phyloP scores from a whole-genome alignment of 2,329 filamentous ascomycete genomes.

The Cladophialophora chaetospira region DNA sequence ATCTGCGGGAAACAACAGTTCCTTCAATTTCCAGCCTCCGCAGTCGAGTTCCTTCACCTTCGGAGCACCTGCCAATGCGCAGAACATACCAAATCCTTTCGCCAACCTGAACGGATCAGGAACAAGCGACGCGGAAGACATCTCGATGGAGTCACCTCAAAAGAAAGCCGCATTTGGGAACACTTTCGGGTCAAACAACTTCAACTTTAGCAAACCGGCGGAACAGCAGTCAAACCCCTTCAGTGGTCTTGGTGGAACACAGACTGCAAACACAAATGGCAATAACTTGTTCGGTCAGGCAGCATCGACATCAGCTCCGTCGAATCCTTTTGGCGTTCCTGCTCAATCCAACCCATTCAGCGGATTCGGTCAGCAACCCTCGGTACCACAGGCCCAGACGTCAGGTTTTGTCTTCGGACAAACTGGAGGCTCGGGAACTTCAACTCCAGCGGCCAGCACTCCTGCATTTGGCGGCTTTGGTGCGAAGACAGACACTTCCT shows the following conservation, averaged over 20 bases:
- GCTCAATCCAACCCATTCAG: conserved; percentile 24
- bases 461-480: conserved; percentile 19
- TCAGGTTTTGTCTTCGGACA: too few relatives aligned
- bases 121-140: conserved; percentile 18
- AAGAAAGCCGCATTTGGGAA: conserved; percentile 24
- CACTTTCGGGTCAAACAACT: conserved; percentile 23
- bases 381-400: conserved; percentile 14
- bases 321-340: conserved; percentile 23
- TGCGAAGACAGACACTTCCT: conserved; percentile 3
- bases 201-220: conserved; percentile 28
- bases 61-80: conserved; percentile 16
- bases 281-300: conserved; percentile 17
- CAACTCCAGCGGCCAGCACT: too few relatives aligned
- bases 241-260: conserved; percentile 16
- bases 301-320: conserved; percentile 7
- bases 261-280: conserved; percentile 15
- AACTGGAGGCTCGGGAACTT: too few relatives aligned
- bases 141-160: conserved; percentile 31
- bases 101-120: conserved; percentile 28
- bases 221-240: conserved; percentile 17
- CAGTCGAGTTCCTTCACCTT: conserved; percentile 31
- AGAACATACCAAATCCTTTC: conserved; percentile 33
- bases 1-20: conserved; percentile 13
- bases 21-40: conserved; percentile 29
- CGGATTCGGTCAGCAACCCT: conserved; percentile 22